Percentiles rank a stretch among this genome's conserved stretches.
Evolutionary conservation across 306 rosid species (phyloP).

Genomic region (Mimosa pudica): DNA sequence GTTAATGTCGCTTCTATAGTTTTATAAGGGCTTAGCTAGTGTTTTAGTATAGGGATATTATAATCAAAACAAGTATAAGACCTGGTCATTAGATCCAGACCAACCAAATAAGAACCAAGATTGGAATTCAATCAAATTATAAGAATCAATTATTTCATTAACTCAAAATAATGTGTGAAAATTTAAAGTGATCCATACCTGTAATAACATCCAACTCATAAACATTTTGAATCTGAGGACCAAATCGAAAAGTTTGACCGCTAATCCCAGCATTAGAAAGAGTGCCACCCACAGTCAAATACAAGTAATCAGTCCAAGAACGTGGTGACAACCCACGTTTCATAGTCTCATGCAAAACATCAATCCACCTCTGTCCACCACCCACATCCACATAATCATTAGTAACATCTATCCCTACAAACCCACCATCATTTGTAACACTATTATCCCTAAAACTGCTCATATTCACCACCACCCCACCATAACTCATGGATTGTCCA

Average conservation of each 20-base stretch:
- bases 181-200: constrained; percentile 26
- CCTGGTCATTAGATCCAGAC: too few relatives aligned
- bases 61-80: too few relatives aligned
- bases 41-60: too few relatives aligned
- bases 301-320: constrained; percentile 65
- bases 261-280: constrained; percentile 71
- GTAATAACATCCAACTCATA: constrained; percentile 60
- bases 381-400: constrained; percentile 59
- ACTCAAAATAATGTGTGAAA: neutral
- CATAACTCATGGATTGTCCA: constrained; percentile 53
- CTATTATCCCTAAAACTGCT: constrained; percentile 3
- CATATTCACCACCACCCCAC: constrained; percentile 63
- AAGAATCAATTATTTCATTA: too few relatives aligned
- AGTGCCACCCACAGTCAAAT: constrained; percentile 62
- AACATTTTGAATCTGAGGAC: constrained; percentile 66
- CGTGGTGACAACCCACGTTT: constrained; percentile 44
- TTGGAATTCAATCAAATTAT: too few relatives aligned
- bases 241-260: constrained; percentile 55
- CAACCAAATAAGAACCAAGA: too few relatives aligned
- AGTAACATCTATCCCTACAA: constrained; percentile 1
- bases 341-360: constrained; percentile 44
- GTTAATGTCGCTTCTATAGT: too few relatives aligned
- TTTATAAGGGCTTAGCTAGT: too few relatives aligned
- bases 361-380: constrained; percentile 63
- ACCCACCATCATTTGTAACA: neutral